Conservation (phyloP, 441 rosid species). For the Capsella rubella region DNA sequence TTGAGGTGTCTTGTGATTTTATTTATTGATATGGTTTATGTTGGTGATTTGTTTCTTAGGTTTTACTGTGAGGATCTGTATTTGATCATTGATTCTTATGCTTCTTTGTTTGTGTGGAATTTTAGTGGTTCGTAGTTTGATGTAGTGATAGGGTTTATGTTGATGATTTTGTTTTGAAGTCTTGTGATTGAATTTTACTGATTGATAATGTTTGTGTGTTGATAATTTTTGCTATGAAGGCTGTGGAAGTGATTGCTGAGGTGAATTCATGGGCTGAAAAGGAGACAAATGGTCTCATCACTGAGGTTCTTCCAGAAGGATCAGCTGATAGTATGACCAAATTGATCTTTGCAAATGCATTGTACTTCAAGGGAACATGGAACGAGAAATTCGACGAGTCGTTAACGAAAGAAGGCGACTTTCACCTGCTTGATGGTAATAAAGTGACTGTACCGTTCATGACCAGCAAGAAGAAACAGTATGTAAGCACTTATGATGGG, state of each 20-base stretch:
- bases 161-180: not conserved
- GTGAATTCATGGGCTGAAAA: slow-evolving; percentile 85
- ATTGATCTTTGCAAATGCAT: slow-evolving; percentile 77
- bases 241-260: slow-evolving; percentile 62
- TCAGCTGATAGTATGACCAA: slow-evolving; percentile 61
- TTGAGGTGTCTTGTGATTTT: no score
- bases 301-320: slow-evolving; percentile 70
- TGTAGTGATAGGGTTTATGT: no score
- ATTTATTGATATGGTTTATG: no score
- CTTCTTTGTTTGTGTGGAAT: no score
- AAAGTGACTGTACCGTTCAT: slow-evolving; percentile 67
- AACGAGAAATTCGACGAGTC: slow-evolving; percentile 66
- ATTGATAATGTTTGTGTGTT: not conserved
- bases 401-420: slow-evolving; percentile 61
- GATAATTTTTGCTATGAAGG: slow-evolving; percentile 34
- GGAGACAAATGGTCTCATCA: slow-evolving; percentile 72
- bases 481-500: slow-evolving; percentile 52
- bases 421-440: slow-evolving; percentile 66
- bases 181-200: not conserved
- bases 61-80: no score
- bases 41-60: no score
- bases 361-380: slow-evolving; percentile 92
- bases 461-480: slow-evolving; percentile 76
- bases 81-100: no score
- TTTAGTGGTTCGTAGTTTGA: no score